Evolutionary conservation across 805 yeast genomes (phyloP), one percentile per base, ranked within the genome.

Genomic region (Phaffomyces opuntiae): DNA sequence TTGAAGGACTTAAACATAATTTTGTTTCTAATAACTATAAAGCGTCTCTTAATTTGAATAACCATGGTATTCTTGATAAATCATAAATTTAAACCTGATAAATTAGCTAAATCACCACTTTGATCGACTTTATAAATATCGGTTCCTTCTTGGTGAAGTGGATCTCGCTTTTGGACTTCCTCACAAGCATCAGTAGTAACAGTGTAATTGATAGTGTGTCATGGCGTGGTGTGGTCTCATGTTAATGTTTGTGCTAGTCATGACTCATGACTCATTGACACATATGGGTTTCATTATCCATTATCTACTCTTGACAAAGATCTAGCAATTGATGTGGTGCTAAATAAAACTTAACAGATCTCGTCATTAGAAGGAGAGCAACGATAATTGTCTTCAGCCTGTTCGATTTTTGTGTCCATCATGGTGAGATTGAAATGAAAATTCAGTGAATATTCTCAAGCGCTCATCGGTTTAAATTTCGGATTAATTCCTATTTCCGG

Each of bases 111-210:
- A 65, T 88, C 96, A 61, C 83, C 99, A 67, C 78, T 86, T 70
- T 82, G 97, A 67, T 67, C 80, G 29, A 91, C 96, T 63, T 87
- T 90, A 66, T 95, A 93, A 51, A 93, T 93, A 61, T 93, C 99
- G 0, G 99, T 93, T 95, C 99, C 64, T 93, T 93, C 55, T 82
- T 80, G 11, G 98, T 89, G 70, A 95, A 93, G 38, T 87, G 93
- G 50, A 93, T 83, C 57, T 89, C 84, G 3, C 73, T 66, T 66
- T 52, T 87, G 75, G 25, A 95, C 89, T 63, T 93, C 99, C 47
- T 78, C 77, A 42, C 98, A 75, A 2, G 93, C 98, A 21, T 21
- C 24, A 21, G 24, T 21, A 21, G 24, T 21, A 21, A 21, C 24
- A 21, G 24, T 21, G 24, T 21, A 21, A 21, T 21, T 21, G 24